phyloP scores from a whole-genome alignment of 1,284 basidiomycete species.

The Coniferiporia sulphurascens region DNA sequence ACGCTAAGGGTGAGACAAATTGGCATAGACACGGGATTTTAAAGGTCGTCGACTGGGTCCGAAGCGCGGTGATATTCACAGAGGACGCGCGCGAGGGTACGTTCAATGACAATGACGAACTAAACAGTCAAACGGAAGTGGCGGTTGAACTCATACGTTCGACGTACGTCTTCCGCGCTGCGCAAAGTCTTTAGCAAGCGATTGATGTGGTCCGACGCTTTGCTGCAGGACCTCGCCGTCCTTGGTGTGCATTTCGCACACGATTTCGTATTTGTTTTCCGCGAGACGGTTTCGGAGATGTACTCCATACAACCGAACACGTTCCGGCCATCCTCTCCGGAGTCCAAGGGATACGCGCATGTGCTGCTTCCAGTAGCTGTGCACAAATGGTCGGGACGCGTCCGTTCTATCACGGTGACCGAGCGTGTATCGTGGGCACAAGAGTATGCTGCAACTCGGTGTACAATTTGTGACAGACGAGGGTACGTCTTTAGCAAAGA shows the following conservation, averaged over 20 bases:
- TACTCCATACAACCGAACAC: slow-evolving; percentile 29
- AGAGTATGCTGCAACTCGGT: background rate
- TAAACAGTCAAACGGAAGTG: background rate
- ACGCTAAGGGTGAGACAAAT: background rate
- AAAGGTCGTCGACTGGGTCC: slow-evolving; percentile 14
- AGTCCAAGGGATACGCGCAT: background rate
- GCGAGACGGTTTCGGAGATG: slow-evolving; percentile 36
- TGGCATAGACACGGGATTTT: background rate
- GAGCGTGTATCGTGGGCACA: slow-evolving; percentile 16
- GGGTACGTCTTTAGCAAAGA: background rate
- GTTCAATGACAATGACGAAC: background rate
- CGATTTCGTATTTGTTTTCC: slow-evolving; percentile 38
- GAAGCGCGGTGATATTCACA: background rate
- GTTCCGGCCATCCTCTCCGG: background rate
- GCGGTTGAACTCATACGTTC: slow-evolving; percentile 7
- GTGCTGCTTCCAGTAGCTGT: slow-evolving; percentile 38
- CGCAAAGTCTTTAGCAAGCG: background rate
- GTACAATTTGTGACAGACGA: background rate
- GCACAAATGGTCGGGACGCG: slow-evolving; percentile 48
- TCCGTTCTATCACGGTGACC: slow-evolving; percentile 45
- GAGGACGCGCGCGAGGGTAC: background rate
- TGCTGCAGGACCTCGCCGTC: slow-evolving; percentile 8
- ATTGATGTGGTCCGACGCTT: background rate
- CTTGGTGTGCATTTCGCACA: slow-evolving; percentile 30
- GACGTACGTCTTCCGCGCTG: background rate